Base-by-base conservation (phyloP, 768 basidiomycete species). In the Tylopilus subfusipes region DNA sequence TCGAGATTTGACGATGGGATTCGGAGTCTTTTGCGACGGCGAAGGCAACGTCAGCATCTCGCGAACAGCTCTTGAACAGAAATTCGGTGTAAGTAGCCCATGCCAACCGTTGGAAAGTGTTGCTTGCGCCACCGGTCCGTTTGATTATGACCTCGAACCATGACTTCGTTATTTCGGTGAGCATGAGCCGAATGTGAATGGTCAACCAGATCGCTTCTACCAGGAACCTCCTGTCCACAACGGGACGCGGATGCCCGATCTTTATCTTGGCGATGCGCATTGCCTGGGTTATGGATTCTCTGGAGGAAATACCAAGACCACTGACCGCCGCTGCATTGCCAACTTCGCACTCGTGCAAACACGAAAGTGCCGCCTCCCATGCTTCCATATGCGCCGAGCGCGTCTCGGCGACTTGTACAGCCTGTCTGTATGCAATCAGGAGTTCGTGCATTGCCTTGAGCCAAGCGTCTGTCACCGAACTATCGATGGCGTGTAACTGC, bases 151-250 rank as follows among this genome's bases (percentile, higher is more conserved):
- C n/a, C n/a, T n/a, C n/a, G n/a, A n/a, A n/a, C n/a, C n/a, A n/a
- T n/a, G n/a, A n/a, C n/a, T n/a, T n/a, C n/a, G n/a, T n/a, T n/a
- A n/a, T n/a, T n/a, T n/a, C n/a, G n/a, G n/a, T n/a, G n/a, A n/a
- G n/a, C n/a, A n/a, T n/a, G n/a, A n/a, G n/a, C n/a, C n/a, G n/a
- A n/a, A n/a, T n/a, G n/a, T n/a, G n/a, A n/a, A n/a, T n/a, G n/a
- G 79, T 78, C 12, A 69, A 59, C 77, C 80, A 81, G 49, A 84
- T 74, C 0, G 83, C 84, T 63, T 87, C 85, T 8, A 85, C 80
- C 12, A 77, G 60, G 68, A 82, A 84, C 33, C 82, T 75, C 39
- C 74, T 73, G 65, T 86, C 84, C 0, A 82, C 83, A 6, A 75
- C 76, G 6, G 83, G 86, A 42, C 75, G n/a, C n/a, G 76, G 74